phyloP scores from a whole-genome alignment of 2,329 filamentous ascomycete genomes.

The Exophiala bonariae region DNA sequence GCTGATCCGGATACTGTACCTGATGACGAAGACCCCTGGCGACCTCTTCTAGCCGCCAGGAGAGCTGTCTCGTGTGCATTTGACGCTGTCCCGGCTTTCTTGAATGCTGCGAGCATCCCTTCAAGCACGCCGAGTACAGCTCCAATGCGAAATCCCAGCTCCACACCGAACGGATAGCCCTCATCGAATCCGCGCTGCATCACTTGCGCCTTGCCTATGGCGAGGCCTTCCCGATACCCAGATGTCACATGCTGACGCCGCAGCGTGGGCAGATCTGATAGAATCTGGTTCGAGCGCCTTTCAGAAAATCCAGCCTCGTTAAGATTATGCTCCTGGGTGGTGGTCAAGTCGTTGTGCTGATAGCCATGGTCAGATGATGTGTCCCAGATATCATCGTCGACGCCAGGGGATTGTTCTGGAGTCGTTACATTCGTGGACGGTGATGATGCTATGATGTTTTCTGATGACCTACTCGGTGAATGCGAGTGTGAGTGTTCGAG shows the following conservation, averaged over 20 bases:
- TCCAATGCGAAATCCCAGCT: conserved; percentile 73
- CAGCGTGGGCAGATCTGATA: conserved; percentile 72
- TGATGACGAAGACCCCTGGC: too few relatives aligned
- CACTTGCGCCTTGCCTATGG: conserved; percentile 69
- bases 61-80: too few relatives aligned
- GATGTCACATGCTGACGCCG: conserved; percentile 76
- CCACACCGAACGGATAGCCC: conserved; percentile 80
- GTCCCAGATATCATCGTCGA: conserved; percentile 26
- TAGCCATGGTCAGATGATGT: conserved; percentile 20
- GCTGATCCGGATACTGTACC: too few relatives aligned
- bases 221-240: conserved; percentile 87
- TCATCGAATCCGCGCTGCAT: conserved; percentile 91
- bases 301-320: background rate
- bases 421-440: conserved; percentile 21
- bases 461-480: background rate
- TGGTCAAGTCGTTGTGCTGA: background rate
- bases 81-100: background rate
- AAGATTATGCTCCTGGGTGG: background rate
- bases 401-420: conserved; percentile 18
- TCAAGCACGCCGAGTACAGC: conserved; percentile 76
- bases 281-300: conserved; percentile 23
- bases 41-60: too few relatives aligned
- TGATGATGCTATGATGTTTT: background rate
- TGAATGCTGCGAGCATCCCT: conserved; percentile 54
- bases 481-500: background rate